Evolutionary conservation across 805 yeast genomes (phyloP).

Genomic region (Kodamaea jinghongensis): DNA sequence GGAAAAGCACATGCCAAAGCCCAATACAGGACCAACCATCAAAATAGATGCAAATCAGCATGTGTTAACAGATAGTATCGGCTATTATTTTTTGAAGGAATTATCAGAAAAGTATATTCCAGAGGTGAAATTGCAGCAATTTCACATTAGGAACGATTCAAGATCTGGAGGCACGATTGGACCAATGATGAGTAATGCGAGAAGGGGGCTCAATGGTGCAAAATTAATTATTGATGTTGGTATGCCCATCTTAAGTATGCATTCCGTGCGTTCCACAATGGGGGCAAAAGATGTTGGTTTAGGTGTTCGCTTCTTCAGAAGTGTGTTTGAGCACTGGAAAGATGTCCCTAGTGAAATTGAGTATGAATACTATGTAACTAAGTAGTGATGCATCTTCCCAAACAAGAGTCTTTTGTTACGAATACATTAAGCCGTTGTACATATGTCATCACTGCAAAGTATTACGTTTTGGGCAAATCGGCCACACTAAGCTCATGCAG

Average conservation of each 20-base stretch:
- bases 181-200: conserved; percentile 34
- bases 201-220: conserved; percentile 26
- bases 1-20: conserved; percentile 34
- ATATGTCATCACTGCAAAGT: too few species aligned
- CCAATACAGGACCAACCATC: conserved; percentile 37
- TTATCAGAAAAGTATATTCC: conserved; percentile 21
- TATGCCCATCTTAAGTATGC: conserved; percentile 43
- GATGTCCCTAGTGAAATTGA: conserved; percentile 11
- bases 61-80: conserved; percentile 36
- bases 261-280: conserved; percentile 35
- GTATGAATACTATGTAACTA: not conserved
- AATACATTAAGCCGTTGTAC: too few species aligned
- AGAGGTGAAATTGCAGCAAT: conserved; percentile 30
- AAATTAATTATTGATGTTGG: conserved; percentile 40
- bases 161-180: conserved; percentile 45
- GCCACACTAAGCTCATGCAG: too few species aligned
- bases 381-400: too few species aligned
- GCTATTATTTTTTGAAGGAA: conserved; percentile 22
- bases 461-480: too few species aligned
- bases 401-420: too few species aligned
- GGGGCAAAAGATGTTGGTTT: conserved; percentile 40
- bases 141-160: conserved; percentile 41
- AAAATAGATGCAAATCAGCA: conserved; percentile 39
- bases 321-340: conserved; percentile 30
- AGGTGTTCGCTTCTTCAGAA: conserved; percentile 32